Conservation (phyloP, 306 rosid genomes). For the Prunus fruticosa region DNA sequence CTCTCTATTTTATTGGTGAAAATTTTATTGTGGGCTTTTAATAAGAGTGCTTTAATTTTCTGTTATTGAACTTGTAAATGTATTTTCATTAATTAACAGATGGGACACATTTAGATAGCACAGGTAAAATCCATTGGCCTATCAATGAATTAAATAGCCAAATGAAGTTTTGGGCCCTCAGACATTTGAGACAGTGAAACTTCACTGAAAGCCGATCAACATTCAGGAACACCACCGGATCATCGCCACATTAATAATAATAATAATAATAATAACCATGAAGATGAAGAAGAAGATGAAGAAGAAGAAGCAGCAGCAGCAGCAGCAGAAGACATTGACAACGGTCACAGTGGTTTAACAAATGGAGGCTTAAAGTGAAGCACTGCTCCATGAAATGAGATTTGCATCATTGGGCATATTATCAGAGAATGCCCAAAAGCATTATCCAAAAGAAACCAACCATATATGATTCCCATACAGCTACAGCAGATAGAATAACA, state of each 20-base stretch:
- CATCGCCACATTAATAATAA: background rate
- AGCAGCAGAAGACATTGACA: background rate
- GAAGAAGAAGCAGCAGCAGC: background rate
- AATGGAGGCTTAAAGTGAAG: background rate
- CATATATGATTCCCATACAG: background rate
- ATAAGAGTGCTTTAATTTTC: too few species aligned
- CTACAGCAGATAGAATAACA: too few species aligned
- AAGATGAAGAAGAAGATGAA: background rate
- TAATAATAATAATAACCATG: background rate
- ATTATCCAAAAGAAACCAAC: background rate
- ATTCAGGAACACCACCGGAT: background rate
- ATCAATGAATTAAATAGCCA: too few species aligned
- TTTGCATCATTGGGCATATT: background rate
- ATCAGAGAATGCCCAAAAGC: background rate
- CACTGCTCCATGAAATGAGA: background rate
- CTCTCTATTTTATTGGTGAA: too few species aligned
- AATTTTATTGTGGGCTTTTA: too few species aligned
- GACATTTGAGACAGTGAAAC: background rate
- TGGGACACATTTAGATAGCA: too few species aligned
- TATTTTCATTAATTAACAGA: too few species aligned
- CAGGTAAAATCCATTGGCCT: too few species aligned
- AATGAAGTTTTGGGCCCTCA: too few species aligned
- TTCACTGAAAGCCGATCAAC: background rate
- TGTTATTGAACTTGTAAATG: too few species aligned
- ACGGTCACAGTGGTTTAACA: background rate